Evolutionary conservation across 2,329 filamentous ascomycete species (phyloP), one percentile per base, ranked within the genome.

Genomic region (Chalara sp.): DNA sequence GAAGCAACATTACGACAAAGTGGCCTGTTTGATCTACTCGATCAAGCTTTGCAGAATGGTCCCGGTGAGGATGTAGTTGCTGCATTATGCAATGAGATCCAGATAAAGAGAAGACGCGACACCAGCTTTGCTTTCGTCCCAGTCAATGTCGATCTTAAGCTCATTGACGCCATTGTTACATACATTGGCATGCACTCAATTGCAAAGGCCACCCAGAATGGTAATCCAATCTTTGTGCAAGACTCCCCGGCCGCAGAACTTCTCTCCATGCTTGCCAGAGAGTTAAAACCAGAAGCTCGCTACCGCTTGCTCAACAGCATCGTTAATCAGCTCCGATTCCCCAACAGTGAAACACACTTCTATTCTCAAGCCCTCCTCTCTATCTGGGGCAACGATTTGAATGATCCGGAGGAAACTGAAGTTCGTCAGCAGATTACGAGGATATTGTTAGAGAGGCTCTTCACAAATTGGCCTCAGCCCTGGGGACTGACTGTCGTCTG

Each of bases 401-500:
- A 70, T 65, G 84, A 86, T 59, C 82, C 86, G 12, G 87, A 93
- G 63, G 88, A 92, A 61, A 78, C 78, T 1, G 86, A 90, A 56
- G 84, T 96, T 45, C 87, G 92, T 35, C 87, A 97, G 71, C 89
- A 95, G 67, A 92, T 99, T 52, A 89, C 89, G 48, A 83, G 92
- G 44, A 83, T 96, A 29, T 74, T 99, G 44, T 76, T 96, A 37
- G 93, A 99, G 75, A 83, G 93, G 46, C 75, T 96, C 44, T 81
- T 95, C 53, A 87, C 89, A 28, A 89, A 89, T 67, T 89, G 91
- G 72, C 92, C 92, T 48, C 92, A 97, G 67, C 92, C 95, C 13
- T 97, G 92, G 92, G 95, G 95, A 10, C 73, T 99, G 42, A 84
- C 96, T 66, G 84, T 91, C 56, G 92, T 90, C 35, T 79, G 95